Conservation (phyloP, 2,329 filamentous ascomycete genomes). For the Ramichloridium luteum region DNA sequence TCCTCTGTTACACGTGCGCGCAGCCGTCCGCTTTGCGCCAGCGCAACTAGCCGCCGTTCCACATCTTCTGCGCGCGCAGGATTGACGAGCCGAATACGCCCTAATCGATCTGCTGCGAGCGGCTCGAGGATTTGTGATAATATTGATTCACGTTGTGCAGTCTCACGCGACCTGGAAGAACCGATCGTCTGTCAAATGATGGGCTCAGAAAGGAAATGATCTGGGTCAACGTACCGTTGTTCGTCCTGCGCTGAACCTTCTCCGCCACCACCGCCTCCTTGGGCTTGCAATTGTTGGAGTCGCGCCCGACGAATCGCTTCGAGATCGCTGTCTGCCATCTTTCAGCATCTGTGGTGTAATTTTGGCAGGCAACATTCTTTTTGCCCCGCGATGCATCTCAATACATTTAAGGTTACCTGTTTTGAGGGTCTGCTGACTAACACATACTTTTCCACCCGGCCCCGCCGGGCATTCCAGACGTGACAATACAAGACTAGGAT, state of each 20-base stretch:
- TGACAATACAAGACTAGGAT: no score
- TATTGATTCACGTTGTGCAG: constrained; percentile 63
- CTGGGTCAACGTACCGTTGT: constrained; percentile 42
- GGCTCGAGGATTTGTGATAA: constrained; percentile 90
- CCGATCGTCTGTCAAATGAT: no score
- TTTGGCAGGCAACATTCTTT: no score
- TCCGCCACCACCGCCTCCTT: constrained; percentile 36
- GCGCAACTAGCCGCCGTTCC: constrained; percentile 84
- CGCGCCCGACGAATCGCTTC: constrained; percentile 82
- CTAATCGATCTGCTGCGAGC: constrained; percentile 82
- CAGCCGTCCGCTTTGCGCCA: constrained; percentile 79
- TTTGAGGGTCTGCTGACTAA: no score
- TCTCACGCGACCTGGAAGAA: constrained; percentile 30
- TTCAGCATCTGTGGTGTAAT: no score
- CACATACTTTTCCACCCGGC: no score
- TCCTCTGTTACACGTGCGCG: constrained; percentile 78
- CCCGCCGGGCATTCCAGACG: no score
- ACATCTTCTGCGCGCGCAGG: constrained; percentile 79
- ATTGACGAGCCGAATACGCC: constrained; percentile 91
- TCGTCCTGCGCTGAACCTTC: constrained; percentile 43
- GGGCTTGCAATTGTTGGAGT: constrained; percentile 79
- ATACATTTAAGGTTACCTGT: no score
- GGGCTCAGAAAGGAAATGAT: no score
- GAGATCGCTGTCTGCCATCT: constrained; percentile 54
- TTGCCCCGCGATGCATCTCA: no score